Conservation (phyloP, 2,329 filamentous ascomycete genomes). For the Botrytis sinoallii region DNA sequence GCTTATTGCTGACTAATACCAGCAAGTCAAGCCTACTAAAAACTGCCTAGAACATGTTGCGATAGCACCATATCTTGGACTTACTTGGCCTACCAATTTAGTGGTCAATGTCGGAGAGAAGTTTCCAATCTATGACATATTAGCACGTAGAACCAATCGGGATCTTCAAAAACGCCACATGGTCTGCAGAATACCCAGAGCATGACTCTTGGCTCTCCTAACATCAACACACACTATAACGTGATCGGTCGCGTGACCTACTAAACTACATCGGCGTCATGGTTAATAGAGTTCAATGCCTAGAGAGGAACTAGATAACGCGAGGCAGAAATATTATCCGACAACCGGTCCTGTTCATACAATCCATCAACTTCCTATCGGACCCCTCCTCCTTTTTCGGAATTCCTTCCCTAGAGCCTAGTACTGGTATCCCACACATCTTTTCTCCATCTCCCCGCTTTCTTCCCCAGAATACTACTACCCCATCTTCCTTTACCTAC, state of each 20-base stretch:
- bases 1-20: conserved; percentile 2
- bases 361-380: background rate
- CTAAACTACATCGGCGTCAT: background rate
- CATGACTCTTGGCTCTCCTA: background rate
- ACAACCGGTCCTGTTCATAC: background rate
- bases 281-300: background rate
- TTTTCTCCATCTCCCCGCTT: background rate
- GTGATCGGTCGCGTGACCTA: background rate
- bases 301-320: background rate
- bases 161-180: background rate
- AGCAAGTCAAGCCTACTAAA: background rate
- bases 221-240: background rate
- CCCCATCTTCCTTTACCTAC: background rate
- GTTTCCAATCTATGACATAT: background rate
- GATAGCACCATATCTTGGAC: background rate
- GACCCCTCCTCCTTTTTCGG: background rate
- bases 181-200: background rate
- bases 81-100: background rate
- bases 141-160: background rate
- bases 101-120: background rate
- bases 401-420: background rate
- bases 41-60: background rate
- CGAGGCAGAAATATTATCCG: background rate
- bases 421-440: background rate
- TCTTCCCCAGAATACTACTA: background rate